Conservation (phyloP, 1,139 yeast genomes). For the Pneumocystis wakefieldiae region DNA sequence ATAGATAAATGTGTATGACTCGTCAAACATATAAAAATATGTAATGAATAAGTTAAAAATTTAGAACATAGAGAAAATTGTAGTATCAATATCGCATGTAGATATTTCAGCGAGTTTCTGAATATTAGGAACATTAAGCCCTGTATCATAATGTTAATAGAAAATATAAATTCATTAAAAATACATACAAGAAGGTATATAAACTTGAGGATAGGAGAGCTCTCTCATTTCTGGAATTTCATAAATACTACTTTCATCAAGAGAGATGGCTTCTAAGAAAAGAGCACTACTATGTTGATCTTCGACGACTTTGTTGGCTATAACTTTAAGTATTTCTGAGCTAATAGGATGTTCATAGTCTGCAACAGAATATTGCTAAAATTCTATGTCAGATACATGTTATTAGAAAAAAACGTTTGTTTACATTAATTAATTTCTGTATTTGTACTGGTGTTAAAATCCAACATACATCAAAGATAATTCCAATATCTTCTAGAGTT, state of each 20-base stretch:
- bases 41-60: background rate
- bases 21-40: background rate
- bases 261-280: conserved; percentile 44
- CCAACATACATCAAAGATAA: conserved; percentile 88
- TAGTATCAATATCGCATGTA: background rate
- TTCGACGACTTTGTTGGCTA: conserved; percentile 70
- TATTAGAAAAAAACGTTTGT: background rate
- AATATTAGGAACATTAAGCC: conserved; percentile 2
- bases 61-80: background rate
- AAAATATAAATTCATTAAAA: conserved; percentile 38
- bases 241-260: conserved; percentile 60
- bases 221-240: conserved; percentile 75
- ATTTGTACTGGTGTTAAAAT: conserved; percentile 87
- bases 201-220: conserved; percentile 81
- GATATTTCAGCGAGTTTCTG: background rate
- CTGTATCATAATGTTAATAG: background rate
- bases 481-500: conserved; percentile 78
- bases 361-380: conserved; percentile 63
- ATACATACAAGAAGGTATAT: conserved; percentile 55
- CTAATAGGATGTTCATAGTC: conserved; percentile 93
- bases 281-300: conserved; percentile 24
- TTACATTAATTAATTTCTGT: conserved; percentile 60
- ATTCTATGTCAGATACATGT: background rate
- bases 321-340: conserved; percentile 63
- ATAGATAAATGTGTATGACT: too few species aligned